phyloP scores from a whole-genome alignment of 768 basidiomycete species.

The Naganishia randhawae region DNA sequence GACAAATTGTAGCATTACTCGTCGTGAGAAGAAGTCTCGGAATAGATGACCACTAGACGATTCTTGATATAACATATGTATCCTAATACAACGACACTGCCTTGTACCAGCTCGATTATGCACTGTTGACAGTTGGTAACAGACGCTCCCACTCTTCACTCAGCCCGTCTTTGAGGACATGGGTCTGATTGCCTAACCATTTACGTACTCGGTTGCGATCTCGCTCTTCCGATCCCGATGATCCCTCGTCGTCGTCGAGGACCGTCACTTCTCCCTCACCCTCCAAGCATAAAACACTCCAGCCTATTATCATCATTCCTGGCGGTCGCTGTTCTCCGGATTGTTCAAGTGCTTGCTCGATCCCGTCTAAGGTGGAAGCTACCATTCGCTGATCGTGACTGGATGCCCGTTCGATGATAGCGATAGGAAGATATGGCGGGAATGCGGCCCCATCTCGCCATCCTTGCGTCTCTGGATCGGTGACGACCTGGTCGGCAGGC shows the following conservation, averaged over 20 bases:
- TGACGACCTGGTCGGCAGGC: constrained; percentile 7
- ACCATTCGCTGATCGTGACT: constrained; percentile 87
- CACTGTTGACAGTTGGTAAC: neutral
- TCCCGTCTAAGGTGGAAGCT: constrained; percentile 67
- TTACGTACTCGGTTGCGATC: constrained; percentile 47
- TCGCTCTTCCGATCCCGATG: constrained; percentile 44
- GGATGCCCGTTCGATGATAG: constrained; percentile 90
- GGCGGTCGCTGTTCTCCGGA: constrained; percentile 85
- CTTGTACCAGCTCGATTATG: neutral
- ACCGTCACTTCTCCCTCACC: constrained; percentile 67
- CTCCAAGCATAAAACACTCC: constrained; percentile 77
- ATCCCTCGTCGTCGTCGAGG: constrained; percentile 56
- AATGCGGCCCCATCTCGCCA: constrained; percentile 61
- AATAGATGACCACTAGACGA: constrained; percentile 33
- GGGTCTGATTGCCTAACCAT: constrained; percentile 32
- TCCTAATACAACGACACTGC: neutral
- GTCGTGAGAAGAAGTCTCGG: constrained; percentile 38
- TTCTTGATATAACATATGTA: neutral
- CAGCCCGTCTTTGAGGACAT: constrained; percentile 35
- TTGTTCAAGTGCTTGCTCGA: constrained; percentile 67
- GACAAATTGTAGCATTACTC: constrained; percentile 58
- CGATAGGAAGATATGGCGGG: constrained; percentile 74
- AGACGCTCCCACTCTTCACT: constrained; percentile 31
- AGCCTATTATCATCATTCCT: constrained; percentile 93
- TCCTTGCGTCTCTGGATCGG: constrained; percentile 33